Conservation (phyloP, 768 basidiomycete genomes). For the Guyanaporus albipodus region DNA sequence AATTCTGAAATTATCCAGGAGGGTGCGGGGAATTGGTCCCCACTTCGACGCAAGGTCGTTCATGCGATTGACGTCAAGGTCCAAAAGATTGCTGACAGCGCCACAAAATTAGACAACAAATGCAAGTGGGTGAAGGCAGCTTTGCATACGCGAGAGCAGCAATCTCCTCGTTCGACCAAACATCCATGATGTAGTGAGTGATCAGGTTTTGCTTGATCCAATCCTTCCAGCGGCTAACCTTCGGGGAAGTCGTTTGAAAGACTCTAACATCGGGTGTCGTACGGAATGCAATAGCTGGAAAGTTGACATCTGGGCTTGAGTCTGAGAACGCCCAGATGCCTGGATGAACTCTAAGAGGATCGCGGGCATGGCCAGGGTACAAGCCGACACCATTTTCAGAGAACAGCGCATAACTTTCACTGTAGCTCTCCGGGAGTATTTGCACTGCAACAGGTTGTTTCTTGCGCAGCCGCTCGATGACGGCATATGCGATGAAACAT, state of each 20-base stretch:
- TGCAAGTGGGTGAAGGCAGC: not conserved
- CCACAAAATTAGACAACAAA: not conserved
- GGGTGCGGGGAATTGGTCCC: not conserved
- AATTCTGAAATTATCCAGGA: not conserved
- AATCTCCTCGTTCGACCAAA: not conserved
- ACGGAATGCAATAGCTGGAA: not conserved
- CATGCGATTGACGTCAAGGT: not conserved
- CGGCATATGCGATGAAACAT: slow-evolving; percentile 6
- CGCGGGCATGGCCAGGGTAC: not conserved
- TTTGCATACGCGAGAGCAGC: slow-evolving; percentile 3
- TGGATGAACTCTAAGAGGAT: not conserved
- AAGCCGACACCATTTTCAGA: not conserved
- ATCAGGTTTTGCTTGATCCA: slow-evolving; percentile 4
- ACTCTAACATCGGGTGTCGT: not conserved
- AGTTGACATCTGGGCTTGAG: not conserved
- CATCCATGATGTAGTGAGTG: slow-evolving; percentile 3
- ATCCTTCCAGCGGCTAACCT: not conserved
- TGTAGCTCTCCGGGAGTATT: not conserved
- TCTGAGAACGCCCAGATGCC: slow-evolving; percentile 4
- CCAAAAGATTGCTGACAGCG: not conserved
- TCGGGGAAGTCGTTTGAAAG: slow-evolving; percentile 5
- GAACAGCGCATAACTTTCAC: slow-evolving; percentile 1
- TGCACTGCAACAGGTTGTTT: slow-evolving; percentile 1
- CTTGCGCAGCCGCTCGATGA: slow-evolving; percentile 3
- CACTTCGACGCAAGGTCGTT: not conserved